Conservation (phyloP, 805 yeast genomes). For the Nakazawaea holstii region DNA sequence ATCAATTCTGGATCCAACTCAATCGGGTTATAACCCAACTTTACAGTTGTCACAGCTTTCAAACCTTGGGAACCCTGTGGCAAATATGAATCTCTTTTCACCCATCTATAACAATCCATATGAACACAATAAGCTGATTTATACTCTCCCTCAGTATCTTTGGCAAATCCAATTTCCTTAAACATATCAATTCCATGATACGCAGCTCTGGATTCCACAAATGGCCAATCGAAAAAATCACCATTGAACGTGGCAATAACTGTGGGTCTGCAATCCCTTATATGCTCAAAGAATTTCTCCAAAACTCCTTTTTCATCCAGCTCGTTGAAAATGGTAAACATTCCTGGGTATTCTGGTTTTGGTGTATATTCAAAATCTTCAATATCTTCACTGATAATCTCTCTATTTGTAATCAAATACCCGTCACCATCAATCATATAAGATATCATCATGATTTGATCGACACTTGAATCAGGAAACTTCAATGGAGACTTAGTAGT, state of each 20-base stretch:
- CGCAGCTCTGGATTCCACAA: slow-evolving; percentile 82
- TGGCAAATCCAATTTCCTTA: slow-evolving; percentile 90
- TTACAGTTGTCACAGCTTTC: slow-evolving; percentile 94
- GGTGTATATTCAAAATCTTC: slow-evolving; percentile 98
- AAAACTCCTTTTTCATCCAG: slow-evolving; percentile 73
- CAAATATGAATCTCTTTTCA: slow-evolving; percentile 90
- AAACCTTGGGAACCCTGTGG: slow-evolving; percentile 99
- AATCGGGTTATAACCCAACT: slow-evolving; percentile 92
- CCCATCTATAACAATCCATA: slow-evolving; percentile 98
- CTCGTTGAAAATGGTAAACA: slow-evolving; percentile 87
- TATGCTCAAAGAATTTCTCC: slow-evolving; percentile 80
- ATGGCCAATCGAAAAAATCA: slow-evolving; percentile 99
- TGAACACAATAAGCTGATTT: slow-evolving; percentile 90
- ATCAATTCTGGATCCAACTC: slow-evolving; percentile 96
- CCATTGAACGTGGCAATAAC: slow-evolving; percentile 98
- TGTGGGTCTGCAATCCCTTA: slow-evolving; percentile 83
- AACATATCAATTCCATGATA: slow-evolving; percentile 84
- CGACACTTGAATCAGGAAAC: slow-evolving; percentile 87
- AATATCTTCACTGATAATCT: slow-evolving; percentile 89
- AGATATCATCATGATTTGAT: slow-evolving; percentile 97
- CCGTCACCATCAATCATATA: slow-evolving; percentile 99
- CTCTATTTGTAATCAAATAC: slow-evolving; percentile 86
- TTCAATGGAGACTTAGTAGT: slow-evolving; percentile 95
- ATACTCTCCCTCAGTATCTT: slow-evolving; percentile 86
- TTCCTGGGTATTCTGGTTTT: slow-evolving; percentile 90